Evolutionary conservation across 345 rosid species (phyloP), one percentile per base, ranked within the genome.

Genomic region (Cochlearia excelsa): DNA sequence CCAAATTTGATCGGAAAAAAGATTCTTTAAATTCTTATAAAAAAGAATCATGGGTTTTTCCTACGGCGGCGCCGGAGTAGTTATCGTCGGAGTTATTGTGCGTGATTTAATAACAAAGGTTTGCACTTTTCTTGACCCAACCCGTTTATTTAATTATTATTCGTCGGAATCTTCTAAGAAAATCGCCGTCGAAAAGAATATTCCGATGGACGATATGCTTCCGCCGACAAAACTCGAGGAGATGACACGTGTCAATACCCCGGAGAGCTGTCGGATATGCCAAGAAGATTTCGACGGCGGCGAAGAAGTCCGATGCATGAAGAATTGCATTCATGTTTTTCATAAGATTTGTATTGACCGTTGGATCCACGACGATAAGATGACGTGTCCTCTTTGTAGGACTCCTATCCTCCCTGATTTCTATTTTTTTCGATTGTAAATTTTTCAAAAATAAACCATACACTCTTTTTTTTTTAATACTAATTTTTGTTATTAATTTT

Each of bases 371-470:
- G 86, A 80, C 4, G 82, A 78, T 43, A 72, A 82, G 74, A 65
- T 75, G 67, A 87, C 89, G 1, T 90, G 97, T 59, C 97, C 94
- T n/a, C 81, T 90, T 3, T 90, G 95, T 47, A 78, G 98, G 74
- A 84, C 85, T 3, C 74, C 78, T 3, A 79, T 86, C 34, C 74
- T 88, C 50, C 95, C 96, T 7, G 87, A 84, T 63, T 70, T 70
- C 63, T 63, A 68, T 31, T 60, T 68, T 53, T 39, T 60, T 1
- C 67, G 72, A 4, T 16, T 67, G 49, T 60, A 44, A 59, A 66
- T 9, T 9, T 37, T 16, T 16, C 23, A 16, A 16, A 16, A 16
- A 16, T 16, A 16, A 16, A 16, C 23, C 23, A 16, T 16, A 16
- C 23, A 16, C 23, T 16, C 23, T 16, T 16, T 16, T 16, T 16